These are phyloP conservation scores for Tolypocladium sp. DNA, from an alignment of 2,329 filamentous ascomycete species.

Conservation along the genomic window DNA sequence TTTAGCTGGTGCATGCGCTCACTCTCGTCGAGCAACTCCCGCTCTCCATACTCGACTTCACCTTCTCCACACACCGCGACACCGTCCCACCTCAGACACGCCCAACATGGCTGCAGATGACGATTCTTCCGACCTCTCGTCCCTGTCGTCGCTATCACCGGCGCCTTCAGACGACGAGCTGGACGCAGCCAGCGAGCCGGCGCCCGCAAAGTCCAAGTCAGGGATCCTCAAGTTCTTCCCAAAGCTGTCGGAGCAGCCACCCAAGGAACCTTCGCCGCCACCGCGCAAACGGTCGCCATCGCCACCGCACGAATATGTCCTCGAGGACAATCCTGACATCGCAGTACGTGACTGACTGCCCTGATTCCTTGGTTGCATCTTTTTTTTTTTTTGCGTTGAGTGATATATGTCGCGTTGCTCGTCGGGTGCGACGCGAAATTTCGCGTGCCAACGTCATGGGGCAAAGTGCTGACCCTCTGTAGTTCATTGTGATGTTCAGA, in stretches of 20 bases:
- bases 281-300: slow-evolving; percentile 75
- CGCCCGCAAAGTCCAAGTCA: slow-evolving; percentile 37
- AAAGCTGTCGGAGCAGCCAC: slow-evolving; percentile 40
- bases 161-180: slow-evolving; percentile 36
- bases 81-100: slow-evolving; percentile 10
- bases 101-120: slow-evolving; percentile 48
- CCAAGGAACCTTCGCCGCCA: slow-evolving; percentile 54
- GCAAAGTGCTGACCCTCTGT: slow-evolving; percentile 22
- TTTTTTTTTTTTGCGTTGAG: slow-evolving; percentile 2
- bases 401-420: slow-evolving; percentile 25
- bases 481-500: slow-evolving; percentile 99
- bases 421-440: slow-evolving; percentile 37
- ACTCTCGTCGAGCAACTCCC: slow-evolving; percentile 19
- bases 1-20: slow-evolving; percentile 21
- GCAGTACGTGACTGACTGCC: slow-evolving; percentile 57
- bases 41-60: slow-evolving; percentile 20
- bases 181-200: slow-evolving; percentile 32
- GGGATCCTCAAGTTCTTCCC: slow-evolving; percentile 62
- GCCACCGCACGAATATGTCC: slow-evolving; percentile 79
- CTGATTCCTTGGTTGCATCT: background rate
- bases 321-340: slow-evolving; percentile 87
- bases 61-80: slow-evolving; percentile 17
- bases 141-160: slow-evolving; percentile 39
- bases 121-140: slow-evolving; percentile 56
- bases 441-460: slow-evolving; percentile 34